Percentiles rank a stretch among this genome's conserved stretches.
These are phyloP conservation scores for Clohesyomyces aquaticus DNA, from an alignment of 495 filamentous ascomycete genomes.

Conservation along the genomic window DNA sequence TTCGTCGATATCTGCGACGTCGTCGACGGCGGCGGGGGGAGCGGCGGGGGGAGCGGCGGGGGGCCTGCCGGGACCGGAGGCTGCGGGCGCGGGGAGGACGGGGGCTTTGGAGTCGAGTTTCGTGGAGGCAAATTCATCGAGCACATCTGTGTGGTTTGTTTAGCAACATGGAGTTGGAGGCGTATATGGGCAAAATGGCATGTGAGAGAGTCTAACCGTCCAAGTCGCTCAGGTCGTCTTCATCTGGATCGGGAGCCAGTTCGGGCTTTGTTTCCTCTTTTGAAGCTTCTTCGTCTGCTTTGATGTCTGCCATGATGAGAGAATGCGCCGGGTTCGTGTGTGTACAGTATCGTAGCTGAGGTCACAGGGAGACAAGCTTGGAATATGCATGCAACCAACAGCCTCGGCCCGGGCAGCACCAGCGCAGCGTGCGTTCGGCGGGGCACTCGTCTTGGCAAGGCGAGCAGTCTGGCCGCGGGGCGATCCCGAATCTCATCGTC, in stretches of 20 bases:
- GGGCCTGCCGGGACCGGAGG: conserved; percentile 51
- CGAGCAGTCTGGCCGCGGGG: conserved; percentile 1
- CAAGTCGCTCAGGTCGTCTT: conserved; percentile 88
- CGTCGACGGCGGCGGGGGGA: conserved; percentile 33
- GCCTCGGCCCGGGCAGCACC: conserved; percentile 16
- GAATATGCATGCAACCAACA: conserved; percentile 1
- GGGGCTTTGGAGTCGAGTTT: conserved; percentile 54
- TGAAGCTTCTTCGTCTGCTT: conserved; percentile 6
- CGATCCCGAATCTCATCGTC: too few species aligned
- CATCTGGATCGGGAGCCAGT: conserved; percentile 73
- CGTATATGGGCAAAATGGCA: too few species aligned
- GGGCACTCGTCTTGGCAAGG: background rate
- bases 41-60: conserved; percentile 38
- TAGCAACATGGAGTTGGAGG: conserved; percentile 1
- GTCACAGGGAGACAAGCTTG: background rate
- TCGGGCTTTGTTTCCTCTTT: conserved; percentile 37
- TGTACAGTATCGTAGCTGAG: background rate
- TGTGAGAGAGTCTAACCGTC: conserved; percentile 66
- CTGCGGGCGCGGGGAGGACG: conserved; percentile 34
- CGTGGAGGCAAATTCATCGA: conserved; percentile 79
- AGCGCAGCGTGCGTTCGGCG: too few species aligned
- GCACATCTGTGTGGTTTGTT: conserved; percentile 65
- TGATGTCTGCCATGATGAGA: conserved; percentile 10
- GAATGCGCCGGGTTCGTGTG: background rate
- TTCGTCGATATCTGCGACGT: conserved; percentile 43